These are phyloP conservation scores for Neurospora tetrasperma DNA, from an alignment of 495 filamentous ascomycete species.

Conservation along the genomic window DNA sequence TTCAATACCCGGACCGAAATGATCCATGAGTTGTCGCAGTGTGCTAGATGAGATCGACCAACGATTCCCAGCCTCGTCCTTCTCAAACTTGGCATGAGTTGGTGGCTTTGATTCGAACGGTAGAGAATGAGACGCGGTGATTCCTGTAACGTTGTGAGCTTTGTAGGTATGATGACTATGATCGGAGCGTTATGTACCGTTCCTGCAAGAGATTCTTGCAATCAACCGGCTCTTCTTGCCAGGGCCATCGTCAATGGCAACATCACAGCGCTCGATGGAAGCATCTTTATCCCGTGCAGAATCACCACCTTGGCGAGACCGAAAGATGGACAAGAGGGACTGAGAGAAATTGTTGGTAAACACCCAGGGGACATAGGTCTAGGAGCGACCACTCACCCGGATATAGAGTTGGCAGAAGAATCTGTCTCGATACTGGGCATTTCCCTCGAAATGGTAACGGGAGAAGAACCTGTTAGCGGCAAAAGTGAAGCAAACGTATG, in stretches of 20 bases:
- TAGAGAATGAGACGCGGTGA: conserved; percentile 83
- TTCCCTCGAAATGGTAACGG: conserved; percentile 53
- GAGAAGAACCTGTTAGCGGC: conserved; percentile 70
- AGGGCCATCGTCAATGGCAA: conserved; percentile 64
- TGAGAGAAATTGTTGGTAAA: conserved; percentile 15
- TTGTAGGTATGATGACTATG: neutral
- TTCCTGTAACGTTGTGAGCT: conserved; percentile 39
- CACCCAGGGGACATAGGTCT: neutral
- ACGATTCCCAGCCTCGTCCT: conserved; percentile 52
- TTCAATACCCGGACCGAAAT: conserved; percentile 85
- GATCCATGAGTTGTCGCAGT: conserved; percentile 75
- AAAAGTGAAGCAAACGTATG: conserved; percentile 75
- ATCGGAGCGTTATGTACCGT: conserved; percentile 44
- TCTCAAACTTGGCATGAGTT: conserved; percentile 82
- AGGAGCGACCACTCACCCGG: conserved; percentile 20
- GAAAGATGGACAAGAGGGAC: conserved; percentile 37
- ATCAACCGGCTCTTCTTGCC: conserved; percentile 71
- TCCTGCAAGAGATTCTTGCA: conserved; percentile 73
- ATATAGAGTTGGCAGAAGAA: conserved; percentile 40
- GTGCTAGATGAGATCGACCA: conserved; percentile 72
- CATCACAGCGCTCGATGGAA: conserved; percentile 77
- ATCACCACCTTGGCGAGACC: conserved; percentile 29
- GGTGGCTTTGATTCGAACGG: conserved; percentile 77
- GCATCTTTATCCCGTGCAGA: conserved; percentile 44
- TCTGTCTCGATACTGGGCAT: conserved; percentile 33